These are phyloP conservation scores for Phaeophleospora eucalypticola DNA, from an alignment of 2,329 filamentous ascomycete species.

Conservation along the genomic window DNA sequence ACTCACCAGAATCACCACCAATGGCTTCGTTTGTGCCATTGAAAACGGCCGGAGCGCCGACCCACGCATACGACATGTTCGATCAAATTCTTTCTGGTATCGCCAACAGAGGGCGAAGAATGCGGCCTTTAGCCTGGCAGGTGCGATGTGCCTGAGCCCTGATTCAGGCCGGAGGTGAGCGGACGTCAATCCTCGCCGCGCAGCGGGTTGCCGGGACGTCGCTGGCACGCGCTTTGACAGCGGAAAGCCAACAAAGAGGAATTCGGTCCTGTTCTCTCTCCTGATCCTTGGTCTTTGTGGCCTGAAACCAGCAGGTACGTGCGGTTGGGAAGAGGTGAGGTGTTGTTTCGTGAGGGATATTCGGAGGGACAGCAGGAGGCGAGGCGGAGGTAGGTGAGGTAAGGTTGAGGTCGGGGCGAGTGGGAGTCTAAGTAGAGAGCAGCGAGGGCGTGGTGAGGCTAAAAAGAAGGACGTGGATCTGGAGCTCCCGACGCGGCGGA, in stretches of 20 bases:
- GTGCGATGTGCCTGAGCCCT: neutral
- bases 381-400: neutral
- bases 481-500: constrained; percentile 1
- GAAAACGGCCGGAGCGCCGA: constrained; percentile 43
- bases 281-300: too few species aligned
- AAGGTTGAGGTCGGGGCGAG: neutral
- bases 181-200: neutral
- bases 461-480: neutral
- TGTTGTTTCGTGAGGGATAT: too few species aligned
- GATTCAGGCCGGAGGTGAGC: neutral
- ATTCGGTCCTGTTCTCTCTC: too few species aligned
- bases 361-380: neutral
- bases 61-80: constrained; percentile 48
- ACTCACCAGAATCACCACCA: constrained; percentile 77
- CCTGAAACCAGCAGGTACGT: neutral
- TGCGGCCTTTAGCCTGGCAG: constrained; percentile 2
- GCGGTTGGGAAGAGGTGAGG: neutral
- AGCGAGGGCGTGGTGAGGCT: neutral
- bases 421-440: too few species aligned
- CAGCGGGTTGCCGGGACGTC: too few species aligned
- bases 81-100: neutral
- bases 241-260: too few species aligned
- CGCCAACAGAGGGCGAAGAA: neutral
- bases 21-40: constrained; percentile 56
- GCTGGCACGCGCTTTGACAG: too few species aligned